A percentile compares a stretch with the other conserved stretches of the same genome.
Evolutionary conservation across 2,329 filamentous ascomycete genomes (phyloP).

Genomic region (Penicillium sp.): DNA sequence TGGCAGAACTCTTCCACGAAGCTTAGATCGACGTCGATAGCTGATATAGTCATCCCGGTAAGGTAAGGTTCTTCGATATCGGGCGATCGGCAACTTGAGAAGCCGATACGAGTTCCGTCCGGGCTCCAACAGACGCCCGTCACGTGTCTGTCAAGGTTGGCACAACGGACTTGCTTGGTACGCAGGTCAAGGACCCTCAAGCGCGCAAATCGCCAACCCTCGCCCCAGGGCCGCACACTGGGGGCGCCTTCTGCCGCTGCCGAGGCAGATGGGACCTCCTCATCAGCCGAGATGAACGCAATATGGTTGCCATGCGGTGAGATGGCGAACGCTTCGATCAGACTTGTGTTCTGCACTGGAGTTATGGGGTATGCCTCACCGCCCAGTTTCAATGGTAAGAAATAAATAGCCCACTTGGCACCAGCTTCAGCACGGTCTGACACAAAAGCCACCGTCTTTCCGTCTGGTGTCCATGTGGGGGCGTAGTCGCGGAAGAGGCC

Average conservation of each 20-base stretch:
- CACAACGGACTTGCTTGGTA: conserved; percentile 15
- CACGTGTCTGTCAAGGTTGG: conserved; percentile 16
- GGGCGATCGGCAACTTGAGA: conserved; percentile 10
- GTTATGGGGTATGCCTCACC: background rate
- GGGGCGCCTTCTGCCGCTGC: background rate
- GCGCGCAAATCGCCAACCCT: conserved; percentile 12
- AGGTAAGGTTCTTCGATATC: conserved; percentile 11
- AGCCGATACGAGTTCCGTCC: conserved; percentile 17
- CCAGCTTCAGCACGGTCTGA: conserved; percentile 18
- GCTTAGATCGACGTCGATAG: conserved; percentile 5
- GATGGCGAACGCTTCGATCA: background rate
- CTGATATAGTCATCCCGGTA: conserved; percentile 7
- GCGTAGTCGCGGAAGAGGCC: conserved; percentile 19
- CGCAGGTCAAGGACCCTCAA: conserved; percentile 17
- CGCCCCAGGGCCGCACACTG: conserved; percentile 13
- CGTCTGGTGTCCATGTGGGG: conserved; percentile 22
- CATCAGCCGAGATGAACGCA: background rate
- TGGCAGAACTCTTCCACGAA: background rate
- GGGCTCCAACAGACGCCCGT: conserved; percentile 16
- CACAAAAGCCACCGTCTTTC: conserved; percentile 17
- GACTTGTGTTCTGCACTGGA: background rate
- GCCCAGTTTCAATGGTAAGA: background rate
- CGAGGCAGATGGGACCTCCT: background rate
- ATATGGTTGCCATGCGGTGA: background rate
- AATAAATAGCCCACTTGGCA: conserved; percentile 5